A percentile compares a stretch with the other conserved stretches of the same genome.
These are phyloP conservation scores for Lachnum nothofagi DNA, from an alignment of 2,329 filamentous ascomycete species.

Conservation along the genomic window DNA sequence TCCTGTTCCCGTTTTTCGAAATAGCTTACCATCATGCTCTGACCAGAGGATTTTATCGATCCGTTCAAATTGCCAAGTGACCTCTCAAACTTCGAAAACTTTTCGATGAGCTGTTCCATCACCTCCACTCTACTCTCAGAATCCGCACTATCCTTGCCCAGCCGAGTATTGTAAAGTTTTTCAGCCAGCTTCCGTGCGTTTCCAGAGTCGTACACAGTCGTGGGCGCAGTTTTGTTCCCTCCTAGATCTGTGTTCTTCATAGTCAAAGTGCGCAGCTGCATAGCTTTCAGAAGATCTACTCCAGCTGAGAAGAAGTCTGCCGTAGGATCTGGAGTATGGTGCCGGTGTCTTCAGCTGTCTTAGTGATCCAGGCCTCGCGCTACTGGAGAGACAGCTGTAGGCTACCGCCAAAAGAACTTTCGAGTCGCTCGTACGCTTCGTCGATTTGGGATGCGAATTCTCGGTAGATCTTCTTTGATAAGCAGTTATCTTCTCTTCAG, in stretches of 20 bases:
- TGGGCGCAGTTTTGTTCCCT: conserved; percentile 45
- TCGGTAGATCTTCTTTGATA: conserved; percentile 31
- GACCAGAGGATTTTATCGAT: too few species aligned
- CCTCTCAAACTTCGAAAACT: conserved; percentile 37
- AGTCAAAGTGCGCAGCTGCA: conserved; percentile 48
- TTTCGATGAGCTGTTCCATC: conserved; percentile 43
- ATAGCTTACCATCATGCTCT: conserved; percentile 2
- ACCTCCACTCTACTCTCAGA: conserved; percentile 32
- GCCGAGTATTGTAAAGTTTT: conserved; percentile 38
- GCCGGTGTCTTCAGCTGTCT: conserved; percentile 6
- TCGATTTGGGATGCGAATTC: conserved; percentile 41
- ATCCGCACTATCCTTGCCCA: conserved; percentile 30
- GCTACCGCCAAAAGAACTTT: conserved; percentile 17
- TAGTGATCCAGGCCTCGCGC: conserved; percentile 31
- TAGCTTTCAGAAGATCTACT: conserved; percentile 53
- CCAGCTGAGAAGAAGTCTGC: conserved; percentile 54
- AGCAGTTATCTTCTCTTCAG: too few species aligned
- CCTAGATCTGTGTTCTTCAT: conserved; percentile 45
- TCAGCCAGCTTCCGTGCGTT: conserved; percentile 42
- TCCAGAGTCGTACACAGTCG: conserved; percentile 54
- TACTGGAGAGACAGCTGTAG: conserved; percentile 25
- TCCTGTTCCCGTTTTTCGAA: neutral
- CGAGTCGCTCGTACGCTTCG: conserved; percentile 31
- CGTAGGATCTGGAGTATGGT: conserved; percentile 15
- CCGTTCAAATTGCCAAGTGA: too few species aligned